Evolutionary conservation across 2,329 filamentous ascomycete genomes (phyloP).

Genomic region (Fusarium subglutinans): DNA sequence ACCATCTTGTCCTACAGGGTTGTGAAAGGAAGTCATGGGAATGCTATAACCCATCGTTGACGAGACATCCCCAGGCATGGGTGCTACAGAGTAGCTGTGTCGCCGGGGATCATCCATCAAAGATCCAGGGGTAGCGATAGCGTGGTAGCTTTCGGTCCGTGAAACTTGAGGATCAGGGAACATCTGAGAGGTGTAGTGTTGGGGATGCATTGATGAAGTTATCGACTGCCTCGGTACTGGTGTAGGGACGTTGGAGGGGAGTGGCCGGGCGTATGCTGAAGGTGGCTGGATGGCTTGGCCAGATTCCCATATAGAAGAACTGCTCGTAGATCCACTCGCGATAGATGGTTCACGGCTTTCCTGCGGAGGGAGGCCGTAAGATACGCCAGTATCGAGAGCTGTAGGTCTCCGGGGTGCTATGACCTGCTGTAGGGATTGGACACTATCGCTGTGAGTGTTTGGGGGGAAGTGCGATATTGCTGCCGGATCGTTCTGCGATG

Average conservation of each 20-base stretch:
- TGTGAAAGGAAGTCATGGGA: constrained; percentile 39
- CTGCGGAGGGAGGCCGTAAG: constrained; percentile 45
- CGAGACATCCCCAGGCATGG: constrained; percentile 33
- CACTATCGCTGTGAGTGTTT: constrained; percentile 38
- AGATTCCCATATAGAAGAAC: constrained; percentile 48
- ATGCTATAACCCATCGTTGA: constrained; percentile 40
- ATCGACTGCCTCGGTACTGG: constrained; percentile 36
- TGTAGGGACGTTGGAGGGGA: constrained; percentile 36
- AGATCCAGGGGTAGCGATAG: constrained; percentile 29
- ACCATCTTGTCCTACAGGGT: constrained; percentile 26
- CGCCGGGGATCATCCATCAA: constrained; percentile 40
- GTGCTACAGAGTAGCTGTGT: constrained; percentile 37
- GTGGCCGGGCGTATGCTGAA: constrained; percentile 42
- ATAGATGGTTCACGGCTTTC: constrained; percentile 48
- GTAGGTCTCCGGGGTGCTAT: constrained; percentile 50
- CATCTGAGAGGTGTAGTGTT: constrained; percentile 36
- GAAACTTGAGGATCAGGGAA: constrained; percentile 34
- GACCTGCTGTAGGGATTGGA: constrained; percentile 50
- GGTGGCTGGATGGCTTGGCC: constrained; percentile 39
- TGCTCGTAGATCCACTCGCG: constrained; percentile 46
- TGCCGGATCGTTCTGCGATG: constrained; percentile 31
- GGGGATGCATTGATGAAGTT: constrained; percentile 34
- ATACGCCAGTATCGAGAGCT: constrained; percentile 40
- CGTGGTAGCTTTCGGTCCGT: constrained; percentile 35
- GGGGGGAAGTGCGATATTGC: constrained; percentile 33